Evolutionary conservation across 1,139 yeast genomes (phyloP).

Genomic region (Schizosaccharomyces versatilis): DNA sequence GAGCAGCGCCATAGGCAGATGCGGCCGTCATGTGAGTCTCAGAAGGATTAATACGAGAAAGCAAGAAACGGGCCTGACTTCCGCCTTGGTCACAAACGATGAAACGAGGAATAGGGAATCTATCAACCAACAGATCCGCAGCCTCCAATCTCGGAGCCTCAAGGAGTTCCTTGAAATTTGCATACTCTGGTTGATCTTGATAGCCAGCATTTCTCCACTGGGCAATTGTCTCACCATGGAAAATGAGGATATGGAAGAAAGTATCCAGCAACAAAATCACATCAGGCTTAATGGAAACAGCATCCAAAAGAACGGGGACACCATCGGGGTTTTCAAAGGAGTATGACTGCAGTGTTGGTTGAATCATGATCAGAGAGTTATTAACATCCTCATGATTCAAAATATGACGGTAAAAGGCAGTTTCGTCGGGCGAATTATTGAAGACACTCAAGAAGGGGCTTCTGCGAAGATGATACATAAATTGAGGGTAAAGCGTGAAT

Average conservation of each 20-base stretch:
- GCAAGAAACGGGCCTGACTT: constrained; percentile 88
- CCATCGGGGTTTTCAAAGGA: constrained; percentile 49
- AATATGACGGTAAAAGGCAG: constrained; percentile 89
- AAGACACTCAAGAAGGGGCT: constrained; percentile 91
- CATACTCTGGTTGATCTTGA: constrained; percentile 77
- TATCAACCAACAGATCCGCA: constrained; percentile 67
- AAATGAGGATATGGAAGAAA: constrained; percentile 84
- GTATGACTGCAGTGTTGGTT: constrained; percentile 80
- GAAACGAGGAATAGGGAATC: constrained; percentile 92
- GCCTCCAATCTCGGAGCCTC: constrained; percentile 87
- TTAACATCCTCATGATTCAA: constrained; percentile 76
- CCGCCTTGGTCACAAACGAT: constrained; percentile 95
- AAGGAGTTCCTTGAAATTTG: constrained; percentile 62
- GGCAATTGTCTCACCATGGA: constrained; percentile 86
- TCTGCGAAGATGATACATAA: constrained; percentile 85
- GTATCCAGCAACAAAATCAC: constrained; percentile 74
- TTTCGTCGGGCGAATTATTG: constrained; percentile 95
- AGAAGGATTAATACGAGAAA: constrained; percentile 83
- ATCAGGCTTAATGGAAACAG: constrained; percentile 79
- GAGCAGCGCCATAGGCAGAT: constrained; percentile 25
- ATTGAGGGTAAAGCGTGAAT: constrained; percentile 81
- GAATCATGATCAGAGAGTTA: constrained; percentile 89
- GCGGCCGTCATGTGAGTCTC: constrained; percentile 40
- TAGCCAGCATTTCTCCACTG: constrained; percentile 93
- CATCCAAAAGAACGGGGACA: constrained; percentile 81